Evolutionary conservation across 2,329 filamentous ascomycete species (phyloP), one percentile per base, ranked within the genome.

Genomic region (Ambrosiella beaveri): DNA sequence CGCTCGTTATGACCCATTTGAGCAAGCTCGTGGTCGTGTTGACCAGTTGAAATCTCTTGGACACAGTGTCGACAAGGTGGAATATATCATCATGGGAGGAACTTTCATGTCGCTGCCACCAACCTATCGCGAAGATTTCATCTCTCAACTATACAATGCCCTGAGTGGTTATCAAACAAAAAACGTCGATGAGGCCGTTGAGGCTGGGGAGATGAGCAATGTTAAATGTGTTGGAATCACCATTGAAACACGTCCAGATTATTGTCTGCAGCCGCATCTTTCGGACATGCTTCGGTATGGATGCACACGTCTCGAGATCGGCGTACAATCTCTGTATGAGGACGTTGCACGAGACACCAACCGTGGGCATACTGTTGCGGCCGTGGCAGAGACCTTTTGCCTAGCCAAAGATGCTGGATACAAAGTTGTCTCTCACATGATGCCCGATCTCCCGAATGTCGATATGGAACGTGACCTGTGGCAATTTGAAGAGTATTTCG

Each of bases 51-150:
- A 95, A 70, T 86, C 88, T 1, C 77, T 98, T 0, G 93, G 93
- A 0, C 93, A 98, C 70, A 95, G 88, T 51, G 93, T 98, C 53
- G 93, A 98, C 73, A 98, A 98, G 70, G 93, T 98, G 27, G 93
- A 98, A 74, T 98, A 97, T 70, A 98, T 98, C 67, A 95, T 98
- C 68, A 98, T 98, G 93, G 93, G 93, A 61, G 93, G 93, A 63
- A 98, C 93, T 0, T 98, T 98, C 71, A 98, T 98, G 94, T 97
- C 91, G 2, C 73, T 98, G 35, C 79, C 91, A 7, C 83, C 89
- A 65, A 82, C 85, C 27, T 98, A 98, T 70, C 78, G 93, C 36
- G 88, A 98, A 62, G 82, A 87, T 59, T 98, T 98, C 66, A 95
- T 98, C 61, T 85, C 89, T 0, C 91, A 96, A 67, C 77, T 98